phyloP scores from a whole-genome alignment of 2,329 filamentous ascomycete species.

The Beauveria medogensis region DNA sequence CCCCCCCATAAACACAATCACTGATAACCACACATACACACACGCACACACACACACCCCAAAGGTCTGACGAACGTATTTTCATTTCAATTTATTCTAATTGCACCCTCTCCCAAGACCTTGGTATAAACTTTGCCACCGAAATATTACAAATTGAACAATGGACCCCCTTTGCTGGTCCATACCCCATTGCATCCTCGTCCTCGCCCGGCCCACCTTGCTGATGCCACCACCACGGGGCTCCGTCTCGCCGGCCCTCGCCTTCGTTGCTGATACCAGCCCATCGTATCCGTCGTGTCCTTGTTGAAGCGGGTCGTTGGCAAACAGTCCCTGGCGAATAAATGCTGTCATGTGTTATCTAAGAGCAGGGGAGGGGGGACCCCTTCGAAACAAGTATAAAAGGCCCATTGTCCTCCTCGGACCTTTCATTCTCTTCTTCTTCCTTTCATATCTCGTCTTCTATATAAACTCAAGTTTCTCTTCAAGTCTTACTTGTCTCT shows the following conservation, averaged over 20 bases:
- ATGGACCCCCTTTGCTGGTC: background rate
- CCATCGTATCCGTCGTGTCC: conserved; percentile 25
- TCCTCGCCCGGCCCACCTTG: conserved; percentile 13
- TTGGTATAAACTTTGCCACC: background rate
- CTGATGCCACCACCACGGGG: background rate
- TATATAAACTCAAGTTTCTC: background rate
- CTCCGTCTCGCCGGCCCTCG: conserved; percentile 16
- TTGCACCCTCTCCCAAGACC: conserved; percentile 16
- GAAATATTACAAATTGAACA: background rate
- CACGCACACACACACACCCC: too few relatives aligned
- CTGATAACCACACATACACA: too few relatives aligned
- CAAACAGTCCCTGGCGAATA: conserved; percentile 32
- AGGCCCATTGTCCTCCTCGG: conserved; percentile 40
- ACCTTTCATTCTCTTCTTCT: conserved; percentile 38
- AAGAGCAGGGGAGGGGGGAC: conserved; percentile 27
- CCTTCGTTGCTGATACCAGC: conserved; percentile 23
- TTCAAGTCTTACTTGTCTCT: background rate
- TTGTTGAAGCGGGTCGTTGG: conserved; percentile 34
- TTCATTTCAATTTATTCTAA: background rate
- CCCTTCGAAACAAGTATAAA: conserved; percentile 52
- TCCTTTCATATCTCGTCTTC: conserved; percentile 37
- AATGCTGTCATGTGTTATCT: conserved; percentile 35
- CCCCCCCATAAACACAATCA: too few relatives aligned
- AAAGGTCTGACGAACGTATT: background rate
- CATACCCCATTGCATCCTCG: background rate